Percentiles rank a stretch among this genome's conserved stretches.
Conservation (phyloP, 768 basidiomycete species). For the Lactarius sp. region DNA sequence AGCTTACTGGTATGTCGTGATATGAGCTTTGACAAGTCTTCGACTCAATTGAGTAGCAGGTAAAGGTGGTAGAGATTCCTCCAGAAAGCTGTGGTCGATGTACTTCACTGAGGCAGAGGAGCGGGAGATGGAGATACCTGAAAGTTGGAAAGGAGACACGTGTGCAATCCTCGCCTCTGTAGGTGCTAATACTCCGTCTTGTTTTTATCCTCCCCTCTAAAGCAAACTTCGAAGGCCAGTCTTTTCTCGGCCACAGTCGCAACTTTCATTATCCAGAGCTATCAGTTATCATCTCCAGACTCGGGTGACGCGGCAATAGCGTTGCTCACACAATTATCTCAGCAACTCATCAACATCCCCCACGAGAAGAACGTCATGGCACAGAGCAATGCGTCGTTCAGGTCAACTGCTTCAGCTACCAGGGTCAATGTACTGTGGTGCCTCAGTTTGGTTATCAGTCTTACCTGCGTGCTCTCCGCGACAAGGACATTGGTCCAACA, state of each 20-base stretch:
- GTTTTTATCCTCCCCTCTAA: background rate
- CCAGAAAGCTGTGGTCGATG: background rate
- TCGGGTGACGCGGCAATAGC: background rate
- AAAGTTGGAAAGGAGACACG: background rate
- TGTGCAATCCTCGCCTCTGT: conserved; percentile 3
- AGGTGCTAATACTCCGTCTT: background rate
- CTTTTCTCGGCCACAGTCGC: conserved; percentile 14
- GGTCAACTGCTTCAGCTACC: background rate
- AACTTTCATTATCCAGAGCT: conserved; percentile 10
- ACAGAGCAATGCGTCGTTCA: background rate
- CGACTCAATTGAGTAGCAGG: background rate
- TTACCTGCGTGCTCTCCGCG: conserved; percentile 4
- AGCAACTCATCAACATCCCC: conserved; percentile 5
- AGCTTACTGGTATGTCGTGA: background rate
- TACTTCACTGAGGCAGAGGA: background rate
- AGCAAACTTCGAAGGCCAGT: background rate
- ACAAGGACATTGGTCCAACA: background rate
- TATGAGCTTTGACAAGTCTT: background rate
- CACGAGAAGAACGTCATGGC: background rate
- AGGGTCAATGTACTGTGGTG: conserved; percentile 16
- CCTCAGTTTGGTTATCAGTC: conserved; percentile 13
- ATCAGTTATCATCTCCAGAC: conserved; percentile 1
- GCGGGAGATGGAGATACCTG: background rate
- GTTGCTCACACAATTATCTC: conserved; percentile 14
- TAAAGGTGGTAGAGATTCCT: background rate